Conservation (phyloP, 805 yeast species). For the Zygosaccharomyces pseudorouxii region DNA sequence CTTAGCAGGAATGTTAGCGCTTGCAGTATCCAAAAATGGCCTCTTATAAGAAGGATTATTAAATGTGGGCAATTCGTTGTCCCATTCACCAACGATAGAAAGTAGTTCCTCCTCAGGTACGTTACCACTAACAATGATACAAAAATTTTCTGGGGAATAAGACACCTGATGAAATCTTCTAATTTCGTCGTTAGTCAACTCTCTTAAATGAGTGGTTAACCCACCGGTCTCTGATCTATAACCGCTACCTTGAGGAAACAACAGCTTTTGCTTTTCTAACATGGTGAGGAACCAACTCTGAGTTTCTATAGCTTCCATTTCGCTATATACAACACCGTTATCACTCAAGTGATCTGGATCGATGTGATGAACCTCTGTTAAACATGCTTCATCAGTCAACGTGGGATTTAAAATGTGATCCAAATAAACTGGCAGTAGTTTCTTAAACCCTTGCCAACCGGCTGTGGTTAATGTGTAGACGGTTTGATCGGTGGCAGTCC, state of each 20-base stretch:
- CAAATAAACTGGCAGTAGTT: conserved; percentile 78
- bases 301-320: conserved; percentile 90
- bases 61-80: conserved; percentile 46
- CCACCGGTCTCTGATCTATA: conserved; percentile 96
- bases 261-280: conserved; percentile 53
- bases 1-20: conserved; percentile 44
- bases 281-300: conserved; percentile 65
- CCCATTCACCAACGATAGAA: conserved; percentile 55
- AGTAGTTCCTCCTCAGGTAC: conserved; percentile 73
- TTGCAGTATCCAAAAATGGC: conserved; percentile 70
- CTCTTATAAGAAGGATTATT: conserved; percentile 40
- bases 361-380: conserved; percentile 91
- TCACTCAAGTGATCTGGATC: conserved; percentile 81
- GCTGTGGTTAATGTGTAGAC: conserved; percentile 89
- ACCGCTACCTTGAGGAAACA: conserved; percentile 61
- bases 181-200: conserved; percentile 67
- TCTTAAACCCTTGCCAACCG: conserved; percentile 92
- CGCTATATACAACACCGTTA: conserved; percentile 94
- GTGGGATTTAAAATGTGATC: conserved; percentile 87
- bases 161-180: conserved; percentile 63
- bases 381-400: conserved; percentile 81
- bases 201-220: conserved; percentile 66
- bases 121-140: conserved; percentile 80
- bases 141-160: conserved; percentile 80
- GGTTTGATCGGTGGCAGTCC: conserved; percentile 96